Base-by-base conservation (phyloP, 179 eudicot genomes). In the Camellia oleifera region DNA sequence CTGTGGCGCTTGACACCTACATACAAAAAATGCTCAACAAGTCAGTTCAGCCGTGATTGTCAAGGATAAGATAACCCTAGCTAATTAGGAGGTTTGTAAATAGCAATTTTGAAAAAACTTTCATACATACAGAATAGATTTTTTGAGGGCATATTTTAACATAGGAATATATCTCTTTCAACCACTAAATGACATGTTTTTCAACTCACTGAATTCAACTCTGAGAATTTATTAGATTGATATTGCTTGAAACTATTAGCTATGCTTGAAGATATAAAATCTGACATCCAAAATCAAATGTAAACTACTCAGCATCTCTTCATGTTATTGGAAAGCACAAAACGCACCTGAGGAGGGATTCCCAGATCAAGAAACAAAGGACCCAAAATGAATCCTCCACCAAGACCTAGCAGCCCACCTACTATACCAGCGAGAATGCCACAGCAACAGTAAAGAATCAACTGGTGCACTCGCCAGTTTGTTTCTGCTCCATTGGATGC, bases 1-100 rank as follows among this genome's bases (percentile, higher is more conserved):
- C 89, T 0, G 95, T 91, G 53, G 95, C 95, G 88, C 95, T 88
- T 72, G 92, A 86, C n/a, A 91, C 95, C 94, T 91, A 77, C 72
- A 46, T 69, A 44, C 1, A 70, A 18, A 70, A 45, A 42, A 12
- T 57, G 61, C 61, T 9, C 13, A 57, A 57, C 17, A 1, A 57
- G 61, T 57, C 61, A 57, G 17, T 14, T 15, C 69, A 26, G 69
- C 14, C 14, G 8, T 23, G 69, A 65, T 65, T 65, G 13, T 15
- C 69, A 20, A 32, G 40, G 42, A 42, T 65, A 42, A 20, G 32
- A 32, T 1, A 32, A 32, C 40, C 40, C 40, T 20, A 7, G 8
- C 69, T 65, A 65, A 1, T 13, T 40, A 3, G 42, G 7, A 26
- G 18, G 17, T 32, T 40, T 9, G 42, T 17, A 4, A 20, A 48